phyloP scores from a whole-genome alignment of 306 rosid species.

The Senna siamea region DNA sequence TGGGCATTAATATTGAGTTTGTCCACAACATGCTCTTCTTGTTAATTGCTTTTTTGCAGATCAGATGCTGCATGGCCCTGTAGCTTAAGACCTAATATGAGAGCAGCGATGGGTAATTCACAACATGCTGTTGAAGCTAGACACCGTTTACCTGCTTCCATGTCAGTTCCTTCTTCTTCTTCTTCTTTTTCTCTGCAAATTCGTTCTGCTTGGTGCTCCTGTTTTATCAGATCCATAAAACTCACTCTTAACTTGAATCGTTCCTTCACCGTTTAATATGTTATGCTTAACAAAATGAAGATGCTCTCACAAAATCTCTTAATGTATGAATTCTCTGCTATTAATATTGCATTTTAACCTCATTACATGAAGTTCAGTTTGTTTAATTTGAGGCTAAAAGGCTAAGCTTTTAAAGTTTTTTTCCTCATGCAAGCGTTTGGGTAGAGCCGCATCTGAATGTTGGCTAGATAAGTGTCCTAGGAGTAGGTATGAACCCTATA shows the following conservation, averaged over 20 bases:
- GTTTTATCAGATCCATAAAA: neutral
- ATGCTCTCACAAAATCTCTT: neutral
- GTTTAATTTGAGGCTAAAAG: constrained; percentile 14
- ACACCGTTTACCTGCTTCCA: constrained; percentile 69
- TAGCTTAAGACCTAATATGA: constrained; percentile 43
- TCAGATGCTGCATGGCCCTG: constrained; percentile 51
- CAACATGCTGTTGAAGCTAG: constrained; percentile 66
- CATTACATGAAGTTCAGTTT: neutral
- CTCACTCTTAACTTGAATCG: neutral
- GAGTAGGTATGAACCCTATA: too few species aligned
- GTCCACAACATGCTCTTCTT: too few species aligned
- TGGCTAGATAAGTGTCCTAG: too few species aligned
- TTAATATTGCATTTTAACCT: neutral
- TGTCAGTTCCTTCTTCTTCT: constrained; percentile 56
- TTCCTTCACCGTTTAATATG: too few species aligned
- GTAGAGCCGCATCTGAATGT: too few species aligned
- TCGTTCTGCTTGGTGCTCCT: neutral
- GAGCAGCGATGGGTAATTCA: constrained; percentile 72
- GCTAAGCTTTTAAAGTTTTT: neutral
- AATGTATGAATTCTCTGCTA: neutral
- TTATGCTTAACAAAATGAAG: neutral
- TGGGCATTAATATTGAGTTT: too few species aligned
- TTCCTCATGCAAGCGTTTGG: neutral
- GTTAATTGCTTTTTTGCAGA: constrained; percentile 29
- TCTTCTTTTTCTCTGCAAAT: neutral